Base-by-base conservation (phyloP, 192 early-diverging fungal species). In the Entrophospora sp. region DNA sequence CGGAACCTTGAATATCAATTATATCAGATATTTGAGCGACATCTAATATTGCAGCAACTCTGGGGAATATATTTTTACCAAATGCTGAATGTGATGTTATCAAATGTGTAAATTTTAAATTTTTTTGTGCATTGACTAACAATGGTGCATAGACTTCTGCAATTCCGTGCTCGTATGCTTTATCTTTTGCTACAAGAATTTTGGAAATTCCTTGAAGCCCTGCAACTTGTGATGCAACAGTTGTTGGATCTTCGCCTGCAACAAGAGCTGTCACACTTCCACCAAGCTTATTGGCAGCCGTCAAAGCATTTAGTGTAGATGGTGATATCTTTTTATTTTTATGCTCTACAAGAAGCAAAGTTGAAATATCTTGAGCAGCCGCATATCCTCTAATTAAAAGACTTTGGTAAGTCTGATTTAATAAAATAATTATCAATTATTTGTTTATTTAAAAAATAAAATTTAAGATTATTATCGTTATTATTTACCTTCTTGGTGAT, bases 11-110 rank as follows among this genome's bases (percentile, higher is more conserved):
- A 42, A 98, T 78, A 40, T 69, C 83, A 69, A 81, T 88, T 45
- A 96, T 86, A 68, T 98, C 96, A 14, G 96, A 94, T 44, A 98
- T 78, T 71, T 87, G 89, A 69, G 87, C 86, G 57, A 95, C 88
- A 68, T 98, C 94, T 64, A 95, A 75, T 18, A 95, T 70, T 20
- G 96, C 96, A 35, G 93, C 93, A 57, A 87, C 86, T n/a, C 96
- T 87, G 24, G 96, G 96, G 70, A 96, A 71, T 31, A 94, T 77
- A 77, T 95, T 98, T 87, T 96, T 96, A 36, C 91, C 92, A 70
- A 90, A 90, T 8, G 94, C 87, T 32, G 89, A 82, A 78, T 95
- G 91, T 5, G 89, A 77, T 5, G 90, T 90, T 51, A 98, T 76
- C 45, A 98, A 78, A 73, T 98, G 94, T 49, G 91, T 85, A 73